phyloP scores from a whole-genome alignment of 2,329 filamentous ascomycete genomes.

The Ophiostoma pallidulum region DNA sequence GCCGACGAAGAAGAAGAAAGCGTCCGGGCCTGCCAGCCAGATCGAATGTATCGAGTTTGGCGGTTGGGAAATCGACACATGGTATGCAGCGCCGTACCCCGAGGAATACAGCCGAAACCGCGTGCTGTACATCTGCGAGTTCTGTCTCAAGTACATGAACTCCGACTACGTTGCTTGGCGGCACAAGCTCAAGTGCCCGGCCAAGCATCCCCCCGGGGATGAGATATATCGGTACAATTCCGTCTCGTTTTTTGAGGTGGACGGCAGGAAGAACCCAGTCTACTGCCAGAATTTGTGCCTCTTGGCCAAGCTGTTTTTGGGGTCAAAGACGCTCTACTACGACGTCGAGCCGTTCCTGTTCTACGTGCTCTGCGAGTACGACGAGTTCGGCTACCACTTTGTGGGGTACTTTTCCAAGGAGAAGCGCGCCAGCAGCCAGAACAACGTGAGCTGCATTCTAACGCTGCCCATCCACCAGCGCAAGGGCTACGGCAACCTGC shows the following conservation, averaged over 20 bases:
- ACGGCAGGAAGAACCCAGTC: slow-evolving; percentile 93
- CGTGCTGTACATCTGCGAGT: slow-evolving; percentile 98
- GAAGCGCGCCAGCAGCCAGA: slow-evolving; percentile 85
- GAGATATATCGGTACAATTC: slow-evolving; percentile 92
- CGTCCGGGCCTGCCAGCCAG: slow-evolving; percentile 80
- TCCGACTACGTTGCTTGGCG: slow-evolving; percentile 97
- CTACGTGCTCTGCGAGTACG: slow-evolving; percentile 92
- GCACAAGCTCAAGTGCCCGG: slow-evolving; percentile 92
- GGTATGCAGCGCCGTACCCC: slow-evolving; percentile 96
- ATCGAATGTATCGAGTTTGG: slow-evolving; percentile 99
- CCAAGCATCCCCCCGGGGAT: slow-evolving; percentile 93
- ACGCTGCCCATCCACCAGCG: slow-evolving; percentile 94
- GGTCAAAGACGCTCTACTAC: slow-evolving; percentile 96
- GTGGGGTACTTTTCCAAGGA: slow-evolving; percentile 99
- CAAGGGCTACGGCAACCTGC: slow-evolving; percentile 89
- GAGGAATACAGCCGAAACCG: slow-evolving; percentile 97
- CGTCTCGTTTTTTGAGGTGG: slow-evolving; percentile 93
- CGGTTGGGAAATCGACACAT: slow-evolving; percentile 95
- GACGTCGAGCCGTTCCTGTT: slow-evolving; percentile 96
- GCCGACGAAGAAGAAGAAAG: slow-evolving; percentile 59
- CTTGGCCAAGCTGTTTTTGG: slow-evolving; percentile 92
- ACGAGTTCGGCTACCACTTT: slow-evolving; percentile 86
- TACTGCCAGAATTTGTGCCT: slow-evolving; percentile 98
- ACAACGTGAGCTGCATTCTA: slow-evolving; percentile 96
- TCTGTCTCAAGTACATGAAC: slow-evolving; percentile 99